A percentile compares a stretch with the other conserved stretches of the same genome.
phyloP scores from a whole-genome alignment of 768 basidiomycete genomes.

The Leucocoprinus leucothites region DNA sequence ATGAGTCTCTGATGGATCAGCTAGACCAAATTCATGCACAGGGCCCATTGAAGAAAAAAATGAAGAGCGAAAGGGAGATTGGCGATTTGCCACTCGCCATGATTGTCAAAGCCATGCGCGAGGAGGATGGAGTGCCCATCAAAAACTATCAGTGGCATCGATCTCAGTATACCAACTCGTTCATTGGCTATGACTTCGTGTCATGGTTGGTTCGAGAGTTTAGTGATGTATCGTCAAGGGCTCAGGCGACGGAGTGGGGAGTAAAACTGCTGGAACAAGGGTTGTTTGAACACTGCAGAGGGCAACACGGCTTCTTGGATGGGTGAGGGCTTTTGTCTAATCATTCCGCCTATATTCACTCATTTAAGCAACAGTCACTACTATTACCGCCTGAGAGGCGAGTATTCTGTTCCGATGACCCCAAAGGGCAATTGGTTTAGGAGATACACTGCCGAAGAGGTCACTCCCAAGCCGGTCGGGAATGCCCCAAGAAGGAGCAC shows the following conservation, averaged over 20 bases:
- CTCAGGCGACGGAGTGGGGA: constrained; percentile 81
- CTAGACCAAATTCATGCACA: constrained; percentile 77
- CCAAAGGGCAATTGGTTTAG: constrained; percentile 71
- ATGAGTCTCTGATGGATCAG: constrained; percentile 74
- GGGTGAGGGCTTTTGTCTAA: constrained; percentile 49
- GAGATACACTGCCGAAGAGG: constrained; percentile 46
- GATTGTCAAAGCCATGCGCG: constrained; percentile 82
- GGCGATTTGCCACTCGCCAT: constrained; percentile 56
- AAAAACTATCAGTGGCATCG: constrained; percentile 85
- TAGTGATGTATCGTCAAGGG: constrained; percentile 78
- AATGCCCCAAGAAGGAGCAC: constrained; percentile 32
- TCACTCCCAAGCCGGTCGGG: constrained; percentile 23
- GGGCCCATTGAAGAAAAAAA: constrained; percentile 75
- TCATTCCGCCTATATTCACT: background rate
- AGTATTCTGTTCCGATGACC: constrained; percentile 69
- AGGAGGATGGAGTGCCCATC: constrained; percentile 81
- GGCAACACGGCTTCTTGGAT: constrained; percentile 80
- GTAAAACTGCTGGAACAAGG: constrained; percentile 74
- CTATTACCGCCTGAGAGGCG: constrained; percentile 80
- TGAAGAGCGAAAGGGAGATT: constrained; percentile 75
- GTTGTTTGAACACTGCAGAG: constrained; percentile 80
- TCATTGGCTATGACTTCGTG: constrained; percentile 87
- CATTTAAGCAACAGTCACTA: constrained; percentile 58
- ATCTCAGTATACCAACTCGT: constrained; percentile 70
- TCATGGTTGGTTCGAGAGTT: constrained; percentile 93